A percentile compares a stretch with the other conserved stretches of the same genome.
Conservation (phyloP, 2,329 filamentous ascomycete genomes). For the Cladosporium colombiae region DNA sequence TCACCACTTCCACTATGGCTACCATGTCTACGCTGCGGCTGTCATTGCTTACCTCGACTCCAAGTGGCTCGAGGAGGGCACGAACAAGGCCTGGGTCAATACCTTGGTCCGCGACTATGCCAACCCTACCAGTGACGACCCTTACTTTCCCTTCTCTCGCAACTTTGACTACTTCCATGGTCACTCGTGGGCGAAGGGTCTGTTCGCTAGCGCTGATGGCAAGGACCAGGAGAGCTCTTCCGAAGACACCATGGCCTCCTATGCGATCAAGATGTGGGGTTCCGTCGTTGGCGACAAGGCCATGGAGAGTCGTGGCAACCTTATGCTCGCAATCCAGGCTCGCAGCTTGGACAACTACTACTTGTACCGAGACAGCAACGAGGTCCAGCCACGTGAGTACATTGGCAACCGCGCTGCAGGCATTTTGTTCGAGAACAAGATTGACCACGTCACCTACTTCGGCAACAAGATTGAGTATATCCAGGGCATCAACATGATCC, state of each 20-base stretch:
- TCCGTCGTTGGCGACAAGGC: slow-evolving; percentile 70
- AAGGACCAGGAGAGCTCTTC: slow-evolving; percentile 87
- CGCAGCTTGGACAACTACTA: slow-evolving; percentile 79
- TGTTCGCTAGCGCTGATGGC: slow-evolving; percentile 70
- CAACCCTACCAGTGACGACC: slow-evolving; percentile 71
- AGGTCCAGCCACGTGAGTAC: slow-evolving; percentile 72
- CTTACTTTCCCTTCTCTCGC: slow-evolving; percentile 77
- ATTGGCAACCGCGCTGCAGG: slow-evolving; percentile 72
- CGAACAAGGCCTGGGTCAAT: slow-evolving; percentile 79
- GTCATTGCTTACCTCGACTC: slow-evolving; percentile 79
- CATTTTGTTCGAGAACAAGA: slow-evolving; percentile 84
- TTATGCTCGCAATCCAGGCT: slow-evolving; percentile 78
- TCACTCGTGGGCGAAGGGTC: slow-evolving; percentile 87
- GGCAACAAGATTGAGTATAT: slow-evolving; percentile 49
- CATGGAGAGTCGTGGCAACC: slow-evolving; percentile 76
- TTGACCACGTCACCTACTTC: slow-evolving; percentile 91
- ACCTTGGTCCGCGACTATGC: slow-evolving; percentile 79
- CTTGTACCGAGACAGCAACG: slow-evolving; percentile 71
- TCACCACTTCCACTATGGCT: slow-evolving; percentile 70
- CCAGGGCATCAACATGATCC: slow-evolving; percentile 80
- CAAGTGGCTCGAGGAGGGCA: slow-evolving; percentile 61
- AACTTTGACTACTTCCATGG: slow-evolving; percentile 94
- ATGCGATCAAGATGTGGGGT: slow-evolving; percentile 94
- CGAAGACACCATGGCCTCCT: slow-evolving; percentile 85
- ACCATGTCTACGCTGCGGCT: slow-evolving; percentile 84